phyloP scores from a whole-genome alignment of 2,329 filamentous ascomycete genomes.

The Diaporthe longicolla region DNA sequence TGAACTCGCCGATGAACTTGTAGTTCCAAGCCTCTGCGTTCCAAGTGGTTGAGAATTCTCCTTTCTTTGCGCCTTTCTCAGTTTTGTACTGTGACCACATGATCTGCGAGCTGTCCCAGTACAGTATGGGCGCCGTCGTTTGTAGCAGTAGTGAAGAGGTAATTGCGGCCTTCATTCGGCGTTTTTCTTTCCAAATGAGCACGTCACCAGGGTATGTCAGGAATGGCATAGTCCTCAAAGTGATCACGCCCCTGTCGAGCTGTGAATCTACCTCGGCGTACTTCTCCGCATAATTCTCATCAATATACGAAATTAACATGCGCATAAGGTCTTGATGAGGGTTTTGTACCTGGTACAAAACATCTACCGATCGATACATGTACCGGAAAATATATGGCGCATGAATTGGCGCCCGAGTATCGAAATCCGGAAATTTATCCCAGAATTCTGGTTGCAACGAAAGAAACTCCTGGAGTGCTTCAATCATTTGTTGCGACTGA shows the following conservation, averaged over 20 bases:
- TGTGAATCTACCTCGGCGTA: neutral
- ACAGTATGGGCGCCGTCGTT: neutral
- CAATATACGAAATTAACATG: neutral
- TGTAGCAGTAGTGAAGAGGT: neutral
- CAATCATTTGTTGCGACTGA: neutral
- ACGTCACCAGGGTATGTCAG: neutral
- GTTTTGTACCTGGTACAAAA: neutral
- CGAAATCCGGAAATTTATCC: neutral
- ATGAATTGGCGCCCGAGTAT: neutral
- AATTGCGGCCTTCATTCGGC: neutral
- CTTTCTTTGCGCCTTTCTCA: neutral
- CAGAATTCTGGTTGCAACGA: neutral
- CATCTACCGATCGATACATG: neutral
- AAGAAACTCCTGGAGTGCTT: neutral
- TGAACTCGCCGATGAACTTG: neutral
- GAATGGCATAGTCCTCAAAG: neutral
- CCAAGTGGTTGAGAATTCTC: neutral
- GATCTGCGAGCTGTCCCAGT: neutral
- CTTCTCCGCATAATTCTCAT: neutral
- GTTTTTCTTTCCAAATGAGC: neutral
- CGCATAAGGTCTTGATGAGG: neutral
- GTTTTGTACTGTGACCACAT: neutral
- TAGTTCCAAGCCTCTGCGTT: neutral
- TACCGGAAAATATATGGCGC: neutral
- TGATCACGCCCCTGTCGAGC: neutral